phyloP scores from a whole-genome alignment of 805 yeast genomes.

The Torulaspora indica region DNA sequence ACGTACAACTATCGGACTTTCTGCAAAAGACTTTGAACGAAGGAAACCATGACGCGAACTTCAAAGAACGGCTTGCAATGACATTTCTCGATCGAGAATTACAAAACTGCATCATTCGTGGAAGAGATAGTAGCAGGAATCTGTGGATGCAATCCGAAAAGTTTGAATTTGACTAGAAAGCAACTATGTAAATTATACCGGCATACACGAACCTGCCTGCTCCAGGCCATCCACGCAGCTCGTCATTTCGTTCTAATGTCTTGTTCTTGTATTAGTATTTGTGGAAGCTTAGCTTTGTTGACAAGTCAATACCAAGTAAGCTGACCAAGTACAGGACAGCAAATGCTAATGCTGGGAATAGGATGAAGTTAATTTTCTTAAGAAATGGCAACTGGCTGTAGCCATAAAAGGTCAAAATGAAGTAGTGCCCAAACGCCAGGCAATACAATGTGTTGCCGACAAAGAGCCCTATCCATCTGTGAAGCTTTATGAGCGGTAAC shows the following conservation, averaged over 20 bases:
- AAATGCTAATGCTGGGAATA: constrained; percentile 60
- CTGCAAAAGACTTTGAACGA: constrained; percentile 6
- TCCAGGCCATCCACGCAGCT: no score
- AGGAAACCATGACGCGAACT: constrained; percentile 2
- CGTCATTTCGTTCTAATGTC: background rate
- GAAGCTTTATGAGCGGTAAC: constrained; percentile 63
- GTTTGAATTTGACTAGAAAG: constrained; percentile 8
- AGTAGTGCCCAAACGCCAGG: constrained; percentile 68
- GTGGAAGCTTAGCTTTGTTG: constrained; percentile 42
- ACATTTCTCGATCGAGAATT: constrained; percentile 6
- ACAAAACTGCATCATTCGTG: constrained; percentile 5
- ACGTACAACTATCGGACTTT: constrained; percentile 5
- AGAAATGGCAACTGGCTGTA: constrained; percentile 69
- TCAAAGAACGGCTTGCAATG: constrained; percentile 4
- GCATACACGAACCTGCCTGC: background rate
- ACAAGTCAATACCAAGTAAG: constrained; percentile 66
- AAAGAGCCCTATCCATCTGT: constrained; percentile 61
- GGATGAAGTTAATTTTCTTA: constrained; percentile 56
- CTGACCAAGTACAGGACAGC: constrained; percentile 56
- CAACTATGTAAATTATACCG: background rate
- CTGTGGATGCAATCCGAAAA: constrained; percentile 11
- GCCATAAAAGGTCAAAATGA: constrained; percentile 81
- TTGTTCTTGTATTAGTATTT: constrained; percentile 10
- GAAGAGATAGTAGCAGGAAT: constrained; percentile 5
- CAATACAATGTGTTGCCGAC: constrained; percentile 78